Evolutionary conservation across 768 basidiomycete species (phyloP).

Genomic region (Lactifluus pinguis): DNA sequence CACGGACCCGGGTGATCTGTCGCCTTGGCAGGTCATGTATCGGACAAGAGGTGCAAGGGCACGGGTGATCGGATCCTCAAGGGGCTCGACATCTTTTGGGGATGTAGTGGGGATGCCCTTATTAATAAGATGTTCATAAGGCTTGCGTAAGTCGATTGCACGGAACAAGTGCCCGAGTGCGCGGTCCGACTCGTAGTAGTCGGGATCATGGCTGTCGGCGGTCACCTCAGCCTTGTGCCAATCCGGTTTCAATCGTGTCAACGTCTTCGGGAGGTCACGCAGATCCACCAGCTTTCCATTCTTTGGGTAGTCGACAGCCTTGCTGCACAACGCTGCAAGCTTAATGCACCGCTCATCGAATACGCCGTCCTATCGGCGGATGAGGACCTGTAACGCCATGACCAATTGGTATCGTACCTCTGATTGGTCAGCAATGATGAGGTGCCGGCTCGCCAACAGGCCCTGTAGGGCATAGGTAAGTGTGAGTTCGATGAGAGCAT

Average conservation of each 20-base stretch:
- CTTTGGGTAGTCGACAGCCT: slow-evolving; percentile 78
- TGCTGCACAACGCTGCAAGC: slow-evolving; percentile 51
- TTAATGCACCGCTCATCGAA: slow-evolving; percentile 45
- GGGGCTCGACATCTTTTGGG: not conserved
- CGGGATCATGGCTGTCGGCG: slow-evolving; percentile 38
- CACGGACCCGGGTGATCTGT: not conserved
- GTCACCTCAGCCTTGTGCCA: slow-evolving; percentile 47
- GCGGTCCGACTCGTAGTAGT: slow-evolving; percentile 63
- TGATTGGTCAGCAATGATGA: slow-evolving; percentile 73
- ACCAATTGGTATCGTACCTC: slow-evolving; percentile 31
- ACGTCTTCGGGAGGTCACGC: slow-evolving; percentile 37
- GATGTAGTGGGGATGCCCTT: not conserved
- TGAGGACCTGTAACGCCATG: not conserved
- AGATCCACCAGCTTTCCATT: slow-evolving; percentile 60
- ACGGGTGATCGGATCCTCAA: slow-evolving; percentile 1
- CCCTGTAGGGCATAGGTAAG: slow-evolving; percentile 35
- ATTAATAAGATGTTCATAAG: slow-evolving; percentile 21
- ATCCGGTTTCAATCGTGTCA: slow-evolving; percentile 68
- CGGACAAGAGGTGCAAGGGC: slow-evolving; percentile 7
- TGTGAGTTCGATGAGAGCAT: not conserved
- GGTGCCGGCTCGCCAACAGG: slow-evolving; percentile 54
- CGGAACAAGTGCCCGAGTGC: slow-evolving; percentile 71
- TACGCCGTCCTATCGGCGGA: slow-evolving; percentile 44
- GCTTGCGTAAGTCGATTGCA: slow-evolving; percentile 39
- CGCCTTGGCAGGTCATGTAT: not conserved